A percentile compares a stretch with the other conserved stretches of the same genome.
Conservation (phyloP, 2,329 filamentous ascomycete species). For the Arthrinium puccinioides region DNA sequence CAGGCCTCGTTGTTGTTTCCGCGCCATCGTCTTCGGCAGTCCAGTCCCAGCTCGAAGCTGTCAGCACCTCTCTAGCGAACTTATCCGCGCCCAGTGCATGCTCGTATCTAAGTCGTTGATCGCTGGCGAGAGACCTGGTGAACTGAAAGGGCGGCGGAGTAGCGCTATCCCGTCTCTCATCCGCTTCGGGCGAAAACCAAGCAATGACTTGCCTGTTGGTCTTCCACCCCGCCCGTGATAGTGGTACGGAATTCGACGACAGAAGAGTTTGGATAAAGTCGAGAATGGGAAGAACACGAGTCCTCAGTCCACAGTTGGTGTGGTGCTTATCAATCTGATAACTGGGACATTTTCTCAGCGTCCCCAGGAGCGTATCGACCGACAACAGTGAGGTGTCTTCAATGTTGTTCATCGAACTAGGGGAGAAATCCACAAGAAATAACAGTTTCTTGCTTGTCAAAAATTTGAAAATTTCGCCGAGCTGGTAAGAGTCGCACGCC, state of each 20-base stretch:
- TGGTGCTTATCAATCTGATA: conserved; percentile 73
- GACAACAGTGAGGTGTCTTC: conserved; percentile 50
- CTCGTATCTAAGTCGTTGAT: conserved; percentile 41
- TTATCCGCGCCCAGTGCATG: conserved; percentile 41
- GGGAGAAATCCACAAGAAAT: conserved; percentile 49
- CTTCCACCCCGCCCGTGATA: conserved; percentile 40
- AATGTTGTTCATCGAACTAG: conserved; percentile 35
- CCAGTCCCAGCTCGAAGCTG: conserved; percentile 53
- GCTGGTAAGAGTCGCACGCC: conserved; percentile 70
- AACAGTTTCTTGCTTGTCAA: conserved; percentile 55
- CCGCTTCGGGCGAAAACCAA: conserved; percentile 27
- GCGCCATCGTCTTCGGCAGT: conserved; percentile 36
- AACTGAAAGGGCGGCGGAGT: conserved; percentile 34
- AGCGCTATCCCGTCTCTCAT: conserved; percentile 4
- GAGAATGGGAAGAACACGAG: conserved; percentile 56
- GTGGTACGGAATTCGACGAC: conserved; percentile 34
- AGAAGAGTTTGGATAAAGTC: conserved; percentile 56
- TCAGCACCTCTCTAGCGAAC: conserved; percentile 47
- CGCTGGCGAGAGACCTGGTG: conserved; percentile 41
- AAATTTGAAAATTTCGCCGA: conserved; percentile 72
- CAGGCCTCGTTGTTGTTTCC: background rate
- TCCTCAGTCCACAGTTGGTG: conserved; percentile 63
- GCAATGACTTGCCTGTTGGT: conserved; percentile 28
- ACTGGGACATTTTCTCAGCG: conserved; percentile 57
- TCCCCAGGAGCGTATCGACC: conserved; percentile 51